Evolutionary conservation across 1,284 basidiomycete species (phyloP), one percentile per base, ranked within the genome.

Genomic region (Hortiboletus rubellus): DNA sequence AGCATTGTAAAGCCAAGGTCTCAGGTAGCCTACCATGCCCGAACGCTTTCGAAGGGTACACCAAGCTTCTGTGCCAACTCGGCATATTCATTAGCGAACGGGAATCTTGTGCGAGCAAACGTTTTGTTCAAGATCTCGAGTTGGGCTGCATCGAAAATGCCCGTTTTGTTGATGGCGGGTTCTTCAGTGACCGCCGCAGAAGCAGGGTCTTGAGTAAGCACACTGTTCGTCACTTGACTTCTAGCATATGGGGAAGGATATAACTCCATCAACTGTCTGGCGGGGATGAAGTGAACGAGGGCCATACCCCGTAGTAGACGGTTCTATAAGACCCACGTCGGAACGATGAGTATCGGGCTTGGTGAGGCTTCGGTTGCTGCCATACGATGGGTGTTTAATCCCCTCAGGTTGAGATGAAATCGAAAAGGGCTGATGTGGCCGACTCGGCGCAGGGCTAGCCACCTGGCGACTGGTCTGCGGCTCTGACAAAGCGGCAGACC

Each of bases 31-130:
- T 71, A 91, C 90, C 90, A 92, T 60, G 92, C 92, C 71, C 92
- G 90, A 60, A 92, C 91, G 63, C 89, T 91, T 62, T 91, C 77
- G 36, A 91, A 82, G 44, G 88, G 85, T 91, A 92, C 92, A 63
- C 88, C 88, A 60, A 92, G 76, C 63, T 82, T 78, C 61, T 85
- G 87, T 9, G 91, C 91, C 44, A 92, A 75, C 38, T 84, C 84
- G 47, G 83, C 78, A n/a, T 91, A 82, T 70, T 92, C 90, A 70
- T 91, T 90, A 17, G 90, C 92, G 9, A 89, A 89, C 22, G 90
- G 90, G 67, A 92, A 92, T 18, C 89, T 87, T 2, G 91, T 92
- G 56, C 90, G 82, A 59, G 77, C 78, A 68, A 91, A 92, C 0
- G 84, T 86, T 67, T 89, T 87, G 66, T 91, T 92, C 67, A 92